These are phyloP conservation scores for Batrachochytrium dendrobatidis DNA, from an alignment of 371 early-diverging fungal species.

Conservation along the genomic window DNA sequence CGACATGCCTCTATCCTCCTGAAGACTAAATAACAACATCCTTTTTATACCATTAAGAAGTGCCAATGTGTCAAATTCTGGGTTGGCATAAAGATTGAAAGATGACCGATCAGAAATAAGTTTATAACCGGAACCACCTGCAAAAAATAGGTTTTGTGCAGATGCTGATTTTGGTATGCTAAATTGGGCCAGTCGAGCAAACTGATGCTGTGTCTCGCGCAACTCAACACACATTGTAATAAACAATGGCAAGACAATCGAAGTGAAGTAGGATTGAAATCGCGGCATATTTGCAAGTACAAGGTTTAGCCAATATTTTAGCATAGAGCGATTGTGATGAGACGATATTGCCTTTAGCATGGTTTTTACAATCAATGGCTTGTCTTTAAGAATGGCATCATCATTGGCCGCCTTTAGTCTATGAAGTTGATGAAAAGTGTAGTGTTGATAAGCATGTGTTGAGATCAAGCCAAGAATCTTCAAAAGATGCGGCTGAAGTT, in stretches of 20 bases:
- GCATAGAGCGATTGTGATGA: constrained; percentile 51
- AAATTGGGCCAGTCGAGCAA: too few species aligned
- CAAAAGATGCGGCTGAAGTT: constrained; percentile 65
- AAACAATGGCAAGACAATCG: constrained; percentile 54
- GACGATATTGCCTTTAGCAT: constrained; percentile 54
- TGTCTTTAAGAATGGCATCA: not conserved
- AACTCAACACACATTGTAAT: constrained; percentile 60
- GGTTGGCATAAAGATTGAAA: constrained; percentile 17
- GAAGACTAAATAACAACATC: constrained; percentile 54
- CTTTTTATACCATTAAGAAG: constrained; percentile 59
- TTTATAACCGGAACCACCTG: constrained; percentile 19
- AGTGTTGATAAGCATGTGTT: not conserved
- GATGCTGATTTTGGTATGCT: too few species aligned
- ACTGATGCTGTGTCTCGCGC: too few species aligned
- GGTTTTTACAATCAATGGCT: constrained; percentile 52
- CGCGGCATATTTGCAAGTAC: constrained; percentile 55
- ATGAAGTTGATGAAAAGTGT: not conserved
- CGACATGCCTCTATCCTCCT: constrained; percentile 36
- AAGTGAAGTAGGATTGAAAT: constrained; percentile 52
- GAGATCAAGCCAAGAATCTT: constrained; percentile 50
- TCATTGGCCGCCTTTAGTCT: not conserved
- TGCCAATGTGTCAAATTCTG: constrained; percentile 47
- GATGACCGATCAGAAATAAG: too few species aligned
- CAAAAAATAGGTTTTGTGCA: too few species aligned
- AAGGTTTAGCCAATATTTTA: constrained; percentile 76